These are phyloP conservation scores for Eimeria sp. DNA, from an alignment of 169 alveolate species.

Conservation along the genomic window DNA sequence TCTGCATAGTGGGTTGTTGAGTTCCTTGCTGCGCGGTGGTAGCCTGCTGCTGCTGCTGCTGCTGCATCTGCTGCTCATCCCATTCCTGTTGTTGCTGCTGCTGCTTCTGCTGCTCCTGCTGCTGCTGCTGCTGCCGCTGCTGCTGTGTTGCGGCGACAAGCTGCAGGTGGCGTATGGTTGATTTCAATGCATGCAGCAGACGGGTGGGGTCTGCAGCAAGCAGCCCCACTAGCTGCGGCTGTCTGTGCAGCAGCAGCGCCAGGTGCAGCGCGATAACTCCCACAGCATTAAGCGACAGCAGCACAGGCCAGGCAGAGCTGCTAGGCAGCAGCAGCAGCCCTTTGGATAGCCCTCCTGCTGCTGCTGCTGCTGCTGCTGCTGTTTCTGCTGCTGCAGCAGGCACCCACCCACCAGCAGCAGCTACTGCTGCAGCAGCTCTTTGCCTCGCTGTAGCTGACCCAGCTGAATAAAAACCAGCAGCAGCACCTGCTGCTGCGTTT, in stretches of 20 bases:
- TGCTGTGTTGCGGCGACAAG: not conserved
- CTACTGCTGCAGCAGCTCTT: slow-evolving; percentile 53
- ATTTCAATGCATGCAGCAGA: slow-evolving; percentile 21
- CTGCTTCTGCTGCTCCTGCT: too few species aligned
- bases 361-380: slow-evolving; percentile 47
- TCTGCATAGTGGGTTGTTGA: not conserved
- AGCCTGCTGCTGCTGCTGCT: not conserved
- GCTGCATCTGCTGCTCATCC: not conserved
- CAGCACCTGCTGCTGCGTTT: slow-evolving; percentile 22
- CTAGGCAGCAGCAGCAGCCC: slow-evolving; percentile 20
- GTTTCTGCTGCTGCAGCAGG: not conserved
- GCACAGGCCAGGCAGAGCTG: slow-evolving; percentile 25
- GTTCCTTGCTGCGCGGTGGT: not conserved
- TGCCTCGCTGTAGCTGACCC: slow-evolving; percentile 32
- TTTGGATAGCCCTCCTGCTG: not conserved
- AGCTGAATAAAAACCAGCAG: slow-evolving; percentile 17
- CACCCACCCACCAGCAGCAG: slow-evolving; percentile 30
- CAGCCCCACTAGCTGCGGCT: slow-evolving; percentile 57
- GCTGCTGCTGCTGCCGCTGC: slow-evolving; percentile 20
- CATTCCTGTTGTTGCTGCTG: slow-evolving; percentile 7
- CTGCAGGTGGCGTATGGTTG: slow-evolving; percentile 13
- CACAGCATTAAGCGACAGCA: slow-evolving; percentile 60
- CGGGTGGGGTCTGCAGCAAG: slow-evolving; percentile 66
- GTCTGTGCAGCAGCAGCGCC: slow-evolving; percentile 56
- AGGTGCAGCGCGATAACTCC: slow-evolving; percentile 30